Percentiles rank a stretch among this genome's conserved stretches.
phyloP scores from a whole-genome alignment of 305 asterid genomes.

The Solanum hybrid region DNA sequence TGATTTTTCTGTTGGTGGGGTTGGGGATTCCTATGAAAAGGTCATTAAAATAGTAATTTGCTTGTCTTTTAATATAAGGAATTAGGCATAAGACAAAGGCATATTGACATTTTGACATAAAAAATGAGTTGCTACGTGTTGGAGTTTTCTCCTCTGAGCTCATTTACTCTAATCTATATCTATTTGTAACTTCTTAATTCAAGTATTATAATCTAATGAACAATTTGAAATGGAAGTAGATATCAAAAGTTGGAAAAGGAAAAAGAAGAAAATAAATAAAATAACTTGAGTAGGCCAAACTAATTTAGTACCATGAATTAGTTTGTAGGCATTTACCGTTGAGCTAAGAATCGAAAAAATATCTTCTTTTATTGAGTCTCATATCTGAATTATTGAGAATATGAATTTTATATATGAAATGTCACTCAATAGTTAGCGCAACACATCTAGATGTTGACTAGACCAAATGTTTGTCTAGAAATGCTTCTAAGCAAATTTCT shows the following conservation, averaged over 20 bases:
- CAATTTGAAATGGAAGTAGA: background rate
- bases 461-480: too few relatives aligned
- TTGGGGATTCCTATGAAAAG: slow-evolving; percentile 9
- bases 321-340: background rate
- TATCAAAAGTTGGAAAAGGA: background rate
- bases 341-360: too few relatives aligned
- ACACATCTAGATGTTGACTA: too few relatives aligned
- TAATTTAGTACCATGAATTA: background rate
- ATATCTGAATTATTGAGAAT: too few relatives aligned
- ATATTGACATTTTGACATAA: slow-evolving; percentile 12
- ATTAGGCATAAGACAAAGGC: slow-evolving; percentile 17
- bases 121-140: slow-evolving; percentile 13
- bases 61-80: slow-evolving; percentile 12
- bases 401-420: too few relatives aligned
- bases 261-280: background rate
- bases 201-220: background rate
- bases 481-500: too few relatives aligned
- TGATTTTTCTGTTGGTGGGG: slow-evolving; percentile 10
- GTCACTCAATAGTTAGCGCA: too few relatives aligned
- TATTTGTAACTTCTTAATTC: background rate
- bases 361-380: too few relatives aligned
- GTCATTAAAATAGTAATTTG: slow-evolving; percentile 12
- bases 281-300: background rate
- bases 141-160: slow-evolving; percentile 18
- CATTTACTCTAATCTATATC: slow-evolving; percentile 6